phyloP scores from a whole-genome alignment of 2,329 filamentous ascomycete species.

The Tolypocladium amazonense region DNA sequence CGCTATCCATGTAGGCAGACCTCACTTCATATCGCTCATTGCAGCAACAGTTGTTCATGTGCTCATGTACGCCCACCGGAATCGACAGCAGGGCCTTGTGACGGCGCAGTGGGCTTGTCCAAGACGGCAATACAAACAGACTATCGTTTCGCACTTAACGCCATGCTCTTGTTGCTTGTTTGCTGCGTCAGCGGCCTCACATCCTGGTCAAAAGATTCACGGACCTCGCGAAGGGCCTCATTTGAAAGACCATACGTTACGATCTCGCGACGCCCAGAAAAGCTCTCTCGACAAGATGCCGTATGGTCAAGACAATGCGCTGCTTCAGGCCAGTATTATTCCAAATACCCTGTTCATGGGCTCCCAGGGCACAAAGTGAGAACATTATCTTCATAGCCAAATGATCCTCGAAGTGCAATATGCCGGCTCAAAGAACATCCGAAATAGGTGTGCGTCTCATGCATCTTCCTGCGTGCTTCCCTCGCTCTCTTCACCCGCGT shows the following conservation, averaged over 20 bases:
- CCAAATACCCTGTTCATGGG: background rate
- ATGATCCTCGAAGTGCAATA: background rate
- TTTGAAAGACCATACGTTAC: too few species aligned
- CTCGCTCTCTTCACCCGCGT: background rate
- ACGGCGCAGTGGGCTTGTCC: background rate
- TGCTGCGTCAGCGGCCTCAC: background rate
- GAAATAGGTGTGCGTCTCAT: background rate
- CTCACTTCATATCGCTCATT: background rate
- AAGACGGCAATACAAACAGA: background rate
- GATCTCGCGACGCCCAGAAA: background rate
- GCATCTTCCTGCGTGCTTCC: background rate
- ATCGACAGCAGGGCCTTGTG: background rate
- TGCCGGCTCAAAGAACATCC: background rate
- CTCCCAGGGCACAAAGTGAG: background rate
- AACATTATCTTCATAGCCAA: too few species aligned
- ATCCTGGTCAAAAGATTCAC: background rate
- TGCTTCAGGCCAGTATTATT: background rate
- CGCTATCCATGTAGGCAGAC: background rate
- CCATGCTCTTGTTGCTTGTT: background rate
- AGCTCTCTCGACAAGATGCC: background rate
- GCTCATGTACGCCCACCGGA: background rate
- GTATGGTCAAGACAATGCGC: background rate
- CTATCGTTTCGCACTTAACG: background rate
- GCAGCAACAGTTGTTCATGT: background rate
- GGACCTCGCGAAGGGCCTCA: background rate